Base-by-base conservation (phyloP, 257 asterid genomes). In the Primulina eburnea region DNA sequence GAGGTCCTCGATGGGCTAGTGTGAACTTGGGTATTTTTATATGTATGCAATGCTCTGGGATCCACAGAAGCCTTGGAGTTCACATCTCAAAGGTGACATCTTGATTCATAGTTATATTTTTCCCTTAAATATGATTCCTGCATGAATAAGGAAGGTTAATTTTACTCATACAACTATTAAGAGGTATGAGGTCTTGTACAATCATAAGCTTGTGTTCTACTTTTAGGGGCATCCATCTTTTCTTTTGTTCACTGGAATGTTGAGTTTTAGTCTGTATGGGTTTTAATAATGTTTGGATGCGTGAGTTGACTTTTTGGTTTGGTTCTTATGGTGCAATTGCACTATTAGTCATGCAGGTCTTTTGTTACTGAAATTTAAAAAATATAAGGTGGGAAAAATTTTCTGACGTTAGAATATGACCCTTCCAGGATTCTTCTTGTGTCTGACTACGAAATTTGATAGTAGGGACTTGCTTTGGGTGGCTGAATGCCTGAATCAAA, bases 1-100 rank as follows among this genome's bases (percentile, higher is more conserved):
- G 99, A 78, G 99, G 98, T 81, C 99, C 99, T 69, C 90, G 99
- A 67, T 94, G 99, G 99, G 99, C 99, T 73, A 94, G 99, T 53
- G 99, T 94, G 86, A 94, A 94, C 79, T 85, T 94, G 65, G 99
- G 98, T 73, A 92, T 94, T 80, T 94, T 94, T 78, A 80, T 92
- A 80, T 94, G 99, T 84, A 94, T 94, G 99, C 96, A 88, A 73
- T 94, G 99, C 83, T 94, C 98, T 43, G 99, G 99, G 79, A 89
- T 94, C 79, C 99, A 94, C 80, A 84, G 99, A 87, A 94, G 99
- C 81, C 97, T 94, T 52, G 99, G 99, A 65, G 98, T 92, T 72
- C 99, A 94, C 88, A 92, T 94, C 80, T 92, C 99, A 63, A 94
- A 94, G 99, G 99, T 92, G 79, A 83, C 62, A 57, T 72, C 56